These are phyloP conservation scores for Schizosaccharomyces cryophilus DNA, from an alignment of 805 yeast species.

Conservation along the genomic window DNA sequence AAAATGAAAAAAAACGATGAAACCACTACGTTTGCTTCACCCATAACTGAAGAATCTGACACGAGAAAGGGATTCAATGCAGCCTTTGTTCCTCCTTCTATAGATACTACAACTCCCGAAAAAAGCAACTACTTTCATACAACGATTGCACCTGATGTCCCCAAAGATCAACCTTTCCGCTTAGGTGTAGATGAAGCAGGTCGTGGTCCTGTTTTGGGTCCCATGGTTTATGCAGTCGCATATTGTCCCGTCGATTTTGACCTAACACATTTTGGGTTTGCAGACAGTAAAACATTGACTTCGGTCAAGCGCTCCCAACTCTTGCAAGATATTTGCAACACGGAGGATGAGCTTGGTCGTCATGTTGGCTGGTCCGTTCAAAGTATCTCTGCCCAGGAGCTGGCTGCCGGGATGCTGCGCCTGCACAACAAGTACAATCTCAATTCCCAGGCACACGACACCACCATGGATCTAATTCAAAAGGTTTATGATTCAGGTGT, in stretches of 20 bases:
- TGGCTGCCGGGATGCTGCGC: constrained; percentile 67
- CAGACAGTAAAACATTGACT: constrained; percentile 73
- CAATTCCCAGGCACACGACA: constrained; percentile 90
- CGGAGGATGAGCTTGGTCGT: constrained; percentile 19
- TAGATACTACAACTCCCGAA: constrained; percentile 1
- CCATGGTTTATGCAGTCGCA: constrained; percentile 87
- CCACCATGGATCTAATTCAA: constrained; percentile 59
- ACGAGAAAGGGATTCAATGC: neutral
- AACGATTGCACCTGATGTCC: constrained; percentile 6
- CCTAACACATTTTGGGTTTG: constrained; percentile 50
- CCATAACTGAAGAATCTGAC: neutral
- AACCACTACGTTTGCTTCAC: neutral
- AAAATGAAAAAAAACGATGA: no score
- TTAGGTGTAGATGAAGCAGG: constrained; percentile 98
- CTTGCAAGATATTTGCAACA: constrained; percentile 31
- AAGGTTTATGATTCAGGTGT: constrained; percentile 38
- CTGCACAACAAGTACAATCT: constrained; percentile 41
- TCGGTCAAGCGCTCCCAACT: constrained; percentile 43
- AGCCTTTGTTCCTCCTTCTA: constrained; percentile 6
- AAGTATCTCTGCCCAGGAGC: constrained; percentile 65
- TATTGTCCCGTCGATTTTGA: constrained; percentile 38
- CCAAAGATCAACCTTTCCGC: constrained; percentile 13
- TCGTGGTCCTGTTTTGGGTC: constrained; percentile 83
- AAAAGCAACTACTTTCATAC: constrained; percentile 6
- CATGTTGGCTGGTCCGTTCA: constrained; percentile 77